Evolutionary conservation across 2,329 filamentous ascomycete genomes (phyloP).

Genomic region (Cytospora piceicola): DNA sequence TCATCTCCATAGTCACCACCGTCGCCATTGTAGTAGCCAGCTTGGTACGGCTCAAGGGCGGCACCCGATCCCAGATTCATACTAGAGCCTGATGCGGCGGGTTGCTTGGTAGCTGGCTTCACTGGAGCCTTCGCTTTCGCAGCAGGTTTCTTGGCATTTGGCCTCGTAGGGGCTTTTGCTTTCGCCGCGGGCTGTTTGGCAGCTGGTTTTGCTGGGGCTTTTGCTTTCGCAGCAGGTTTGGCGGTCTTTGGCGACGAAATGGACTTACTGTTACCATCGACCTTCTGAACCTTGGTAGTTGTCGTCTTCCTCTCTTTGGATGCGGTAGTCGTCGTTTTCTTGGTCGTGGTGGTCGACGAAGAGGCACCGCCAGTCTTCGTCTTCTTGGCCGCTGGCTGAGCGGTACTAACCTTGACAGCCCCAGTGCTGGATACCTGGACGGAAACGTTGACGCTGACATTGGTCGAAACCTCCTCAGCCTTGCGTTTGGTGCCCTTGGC

Average conservation of each 20-base stretch:
- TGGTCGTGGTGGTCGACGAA: slow-evolving; percentile 10
- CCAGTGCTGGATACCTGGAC: slow-evolving; percentile 34
- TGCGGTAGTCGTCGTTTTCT: slow-evolving; percentile 10
- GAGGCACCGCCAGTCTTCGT: slow-evolving; percentile 33
- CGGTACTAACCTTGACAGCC: slow-evolving; percentile 24
- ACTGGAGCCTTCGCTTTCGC: slow-evolving; percentile 31
- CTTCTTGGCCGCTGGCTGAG: slow-evolving; percentile 35
- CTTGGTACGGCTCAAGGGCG: not conserved
- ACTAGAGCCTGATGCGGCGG: not conserved
- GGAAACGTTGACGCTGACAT: slow-evolving; percentile 37
- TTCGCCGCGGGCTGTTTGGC: slow-evolving; percentile 30
- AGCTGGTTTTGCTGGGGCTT: too few species aligned
- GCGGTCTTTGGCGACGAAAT: not conserved
- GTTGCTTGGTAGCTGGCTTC: slow-evolving; percentile 1
- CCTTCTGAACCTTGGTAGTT: slow-evolving; percentile 11
- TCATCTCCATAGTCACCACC: not conserved
- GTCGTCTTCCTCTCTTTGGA: slow-evolving; percentile 4
- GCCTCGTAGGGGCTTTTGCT: slow-evolving; percentile 22
- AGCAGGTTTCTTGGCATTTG: not conserved
- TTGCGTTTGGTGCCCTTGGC: slow-evolving; percentile 38
- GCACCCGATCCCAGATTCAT: not conserved
- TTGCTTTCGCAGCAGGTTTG: slow-evolving; percentile 30
- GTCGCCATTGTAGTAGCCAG: not conserved
- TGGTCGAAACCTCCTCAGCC: slow-evolving; percentile 34
- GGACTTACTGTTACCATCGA: not conserved